Conservation (phyloP, 139 green algal species). For the Coccomyxa sp. region DNA sequence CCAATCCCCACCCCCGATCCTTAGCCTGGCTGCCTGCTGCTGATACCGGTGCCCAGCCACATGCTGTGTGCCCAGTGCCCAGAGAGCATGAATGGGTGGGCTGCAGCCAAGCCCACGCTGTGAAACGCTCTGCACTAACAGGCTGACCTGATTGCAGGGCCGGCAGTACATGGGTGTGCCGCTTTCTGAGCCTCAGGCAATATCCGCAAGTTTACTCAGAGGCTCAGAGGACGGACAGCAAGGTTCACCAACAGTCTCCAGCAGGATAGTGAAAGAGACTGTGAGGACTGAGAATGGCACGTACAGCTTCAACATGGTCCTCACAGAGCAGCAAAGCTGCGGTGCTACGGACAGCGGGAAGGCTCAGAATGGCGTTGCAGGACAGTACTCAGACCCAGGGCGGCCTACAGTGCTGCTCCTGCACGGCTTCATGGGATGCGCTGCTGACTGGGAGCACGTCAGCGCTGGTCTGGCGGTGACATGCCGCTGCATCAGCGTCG, state of each 20-base stretch:
- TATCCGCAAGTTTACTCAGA: too few species aligned
- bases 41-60: background rate
- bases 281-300: too few species aligned
- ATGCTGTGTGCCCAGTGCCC: background rate
- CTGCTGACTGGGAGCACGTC: slow-evolving; percentile 66
- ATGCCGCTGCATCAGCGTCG: slow-evolving; percentile 53
- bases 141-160: too few species aligned
- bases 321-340: background rate
- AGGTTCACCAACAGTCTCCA: background rate
- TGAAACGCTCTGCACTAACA: too few species aligned
- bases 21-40: background rate
- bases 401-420: slow-evolving; percentile 51
- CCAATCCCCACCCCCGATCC: background rate
- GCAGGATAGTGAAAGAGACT: background rate
- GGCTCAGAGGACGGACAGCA: background rate
- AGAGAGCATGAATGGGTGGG: background rate
- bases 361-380: background rate
- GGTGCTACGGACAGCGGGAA: background rate
- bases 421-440: slow-evolving; percentile 80
- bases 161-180: too few species aligned
- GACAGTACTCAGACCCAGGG: background rate
- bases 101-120: background rate
- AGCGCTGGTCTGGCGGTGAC: slow-evolving; percentile 43
- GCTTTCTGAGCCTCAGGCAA: too few species aligned
- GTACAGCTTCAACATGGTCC: slow-evolving; percentile 2